Conservation (phyloP, 2,329 filamentous ascomycete genomes). For the Fusarium albidum region DNA sequence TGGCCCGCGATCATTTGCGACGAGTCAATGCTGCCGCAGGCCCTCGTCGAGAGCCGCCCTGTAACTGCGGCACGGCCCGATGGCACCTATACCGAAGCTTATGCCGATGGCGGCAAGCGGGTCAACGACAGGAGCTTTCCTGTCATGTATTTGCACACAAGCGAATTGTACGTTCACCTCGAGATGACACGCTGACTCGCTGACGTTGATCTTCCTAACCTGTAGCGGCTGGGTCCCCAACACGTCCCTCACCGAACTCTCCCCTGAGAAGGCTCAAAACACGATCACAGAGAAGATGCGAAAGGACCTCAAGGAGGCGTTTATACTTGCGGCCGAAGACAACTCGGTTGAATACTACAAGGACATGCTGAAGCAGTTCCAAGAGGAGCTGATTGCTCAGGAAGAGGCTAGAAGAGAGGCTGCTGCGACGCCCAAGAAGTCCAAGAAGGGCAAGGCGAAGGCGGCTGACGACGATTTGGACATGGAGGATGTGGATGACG, state of each 20-base stretch:
- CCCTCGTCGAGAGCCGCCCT: constrained; percentile 79
- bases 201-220: constrained; percentile 22
- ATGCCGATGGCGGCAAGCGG: constrained; percentile 86
- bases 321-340: constrained; percentile 79
- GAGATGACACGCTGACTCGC: background rate
- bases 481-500: constrained; percentile 69
- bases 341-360: constrained; percentile 87
- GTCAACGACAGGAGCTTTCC: constrained; percentile 86
- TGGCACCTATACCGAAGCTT: constrained; percentile 87
- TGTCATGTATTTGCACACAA: constrained; percentile 93
- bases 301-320: constrained; percentile 82
- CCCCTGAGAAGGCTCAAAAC: constrained; percentile 74
- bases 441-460: constrained; percentile 58
- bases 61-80: constrained; percentile 84
- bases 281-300: constrained; percentile 78
- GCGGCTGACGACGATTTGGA: constrained; percentile 66
- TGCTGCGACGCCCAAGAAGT: constrained; percentile 50
- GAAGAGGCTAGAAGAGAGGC: constrained; percentile 55
- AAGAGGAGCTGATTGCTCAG: constrained; percentile 70
- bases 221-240: constrained; percentile 90
- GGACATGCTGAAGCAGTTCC: constrained; percentile 74
- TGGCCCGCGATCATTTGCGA: constrained; percentile 97
- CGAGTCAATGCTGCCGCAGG: constrained; percentile 89
- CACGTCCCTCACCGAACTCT: constrained; percentile 79
- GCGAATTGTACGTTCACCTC: constrained; percentile 85